These are phyloP conservation scores for Sphagnum fallax DNA, from an alignment of 228 moss, liverwort and hornwort species.

Conservation along the genomic window DNA sequence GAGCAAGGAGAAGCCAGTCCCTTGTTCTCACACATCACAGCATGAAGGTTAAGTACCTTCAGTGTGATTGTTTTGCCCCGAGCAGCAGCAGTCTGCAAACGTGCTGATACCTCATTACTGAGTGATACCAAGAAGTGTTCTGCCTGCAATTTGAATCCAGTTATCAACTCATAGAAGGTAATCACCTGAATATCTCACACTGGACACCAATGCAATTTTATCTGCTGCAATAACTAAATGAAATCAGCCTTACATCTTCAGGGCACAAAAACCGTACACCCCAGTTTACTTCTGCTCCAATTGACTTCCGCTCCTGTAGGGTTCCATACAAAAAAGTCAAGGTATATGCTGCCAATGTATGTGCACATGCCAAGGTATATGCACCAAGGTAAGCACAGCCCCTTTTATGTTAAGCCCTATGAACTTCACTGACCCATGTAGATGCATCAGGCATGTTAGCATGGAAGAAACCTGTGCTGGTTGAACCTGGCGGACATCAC, in stretches of 20 bases:
- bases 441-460: too few species aligned
- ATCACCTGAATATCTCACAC: background rate
- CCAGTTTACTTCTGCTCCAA: constrained; percentile 99
- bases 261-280: constrained; percentile 81
- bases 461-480: constrained; percentile 59
- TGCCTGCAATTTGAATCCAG: constrained; percentile 43
- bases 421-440: too few species aligned
- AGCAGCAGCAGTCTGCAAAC: constrained; percentile 62
- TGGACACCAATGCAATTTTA: background rate
- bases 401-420: too few species aligned
- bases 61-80: constrained; percentile 86
- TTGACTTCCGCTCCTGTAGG: constrained; percentile 90
- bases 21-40: too few species aligned
- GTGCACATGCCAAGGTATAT: too few species aligned
- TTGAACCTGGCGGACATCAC: constrained; percentile 82
- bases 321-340: background rate
- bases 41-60: constrained; percentile 40
- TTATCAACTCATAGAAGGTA: background rate
- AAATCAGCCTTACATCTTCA: constrained; percentile 63
- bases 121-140: constrained; percentile 76
- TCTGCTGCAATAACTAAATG: background rate
- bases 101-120: constrained; percentile 76
- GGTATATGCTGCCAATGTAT: too few species aligned
- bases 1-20: too few species aligned
- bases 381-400: too few species aligned